phyloP scores from a whole-genome alignment of 441 rosid genomes.

The Melianthus villosus region DNA sequence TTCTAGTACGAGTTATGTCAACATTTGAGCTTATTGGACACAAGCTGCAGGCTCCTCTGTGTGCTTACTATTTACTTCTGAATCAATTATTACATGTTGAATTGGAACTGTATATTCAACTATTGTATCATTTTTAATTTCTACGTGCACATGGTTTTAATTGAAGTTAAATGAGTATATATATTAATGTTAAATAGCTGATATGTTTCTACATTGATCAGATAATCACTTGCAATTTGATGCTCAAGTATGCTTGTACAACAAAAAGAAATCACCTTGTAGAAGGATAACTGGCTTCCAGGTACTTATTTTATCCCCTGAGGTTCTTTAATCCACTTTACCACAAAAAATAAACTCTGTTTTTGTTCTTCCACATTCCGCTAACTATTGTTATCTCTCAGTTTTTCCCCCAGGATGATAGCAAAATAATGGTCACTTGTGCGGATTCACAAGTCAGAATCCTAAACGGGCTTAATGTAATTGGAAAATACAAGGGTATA shows the following conservation, averaged over 20 bases:
- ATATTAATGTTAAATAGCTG: not conserved
- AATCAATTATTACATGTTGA: too few species aligned
- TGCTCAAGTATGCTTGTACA: slow-evolving; percentile 39
- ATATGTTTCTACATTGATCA: slow-evolving; percentile 24
- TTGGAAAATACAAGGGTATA: slow-evolving; percentile 68
- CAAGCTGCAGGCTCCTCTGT: too few species aligned
- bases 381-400: too few species aligned
- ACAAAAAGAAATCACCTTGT: slow-evolving; percentile 55
- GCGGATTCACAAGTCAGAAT: slow-evolving; percentile 83
- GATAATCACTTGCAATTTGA: slow-evolving; percentile 67
- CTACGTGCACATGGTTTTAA: not conserved
- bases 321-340: not conserved
- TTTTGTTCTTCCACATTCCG: slow-evolving; percentile 5
- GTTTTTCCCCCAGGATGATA: slow-evolving; percentile 56
- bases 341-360: not conserved
- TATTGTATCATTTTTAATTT: not conserved
- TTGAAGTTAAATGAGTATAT: not conserved
- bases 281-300: slow-evolving; percentile 68
- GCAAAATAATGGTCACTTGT: slow-evolving; percentile 67
- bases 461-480: slow-evolving; percentile 44
- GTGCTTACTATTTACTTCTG: too few species aligned
- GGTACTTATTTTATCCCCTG: slow-evolving; percentile 22
- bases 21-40: too few species aligned
- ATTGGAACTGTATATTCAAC: too few species aligned
- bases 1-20: too few species aligned